Evolutionary conservation across 768 basidiomycete species (phyloP).

Genomic region (Boletus sp.): DNA sequence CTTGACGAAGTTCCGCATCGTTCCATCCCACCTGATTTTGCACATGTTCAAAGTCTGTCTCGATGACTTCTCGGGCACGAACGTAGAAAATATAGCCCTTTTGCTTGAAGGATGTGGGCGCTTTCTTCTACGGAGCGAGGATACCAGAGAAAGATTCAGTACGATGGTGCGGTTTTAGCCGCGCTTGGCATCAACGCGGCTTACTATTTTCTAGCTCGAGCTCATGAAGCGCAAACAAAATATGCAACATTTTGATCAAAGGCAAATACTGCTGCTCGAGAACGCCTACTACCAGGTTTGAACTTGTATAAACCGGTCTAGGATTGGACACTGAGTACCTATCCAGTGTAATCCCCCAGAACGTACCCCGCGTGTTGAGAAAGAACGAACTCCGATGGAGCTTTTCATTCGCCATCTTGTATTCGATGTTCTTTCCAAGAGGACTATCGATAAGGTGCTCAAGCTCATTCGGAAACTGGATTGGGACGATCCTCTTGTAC

Average conservation of each 20-base stretch:
- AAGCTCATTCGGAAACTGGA: conserved; percentile 91
- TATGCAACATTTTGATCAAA: conserved; percentile 88
- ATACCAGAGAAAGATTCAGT: conserved; percentile 80
- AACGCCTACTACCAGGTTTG: conserved; percentile 96
- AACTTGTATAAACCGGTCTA: background rate
- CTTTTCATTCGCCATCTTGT: conserved; percentile 95
- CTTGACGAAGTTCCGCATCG: conserved; percentile 92
- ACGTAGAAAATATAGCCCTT: conserved; percentile 90
- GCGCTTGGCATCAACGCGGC: background rate
- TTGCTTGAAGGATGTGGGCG: conserved; percentile 92
- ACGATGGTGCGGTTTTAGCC: conserved; percentile 62
- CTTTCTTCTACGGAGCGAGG: conserved; percentile 83
- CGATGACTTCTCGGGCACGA: conserved; percentile 90
- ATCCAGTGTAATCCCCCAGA: conserved; percentile 94
- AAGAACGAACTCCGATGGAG: conserved; percentile 81
- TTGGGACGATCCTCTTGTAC: conserved; percentile 77
- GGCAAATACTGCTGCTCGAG: conserved; percentile 85
- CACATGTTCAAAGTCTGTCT: conserved; percentile 97
- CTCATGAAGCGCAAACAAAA: conserved; percentile 93
- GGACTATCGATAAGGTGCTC: conserved; percentile 93
- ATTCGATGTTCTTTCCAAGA: conserved; percentile 88
- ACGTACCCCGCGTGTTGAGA: conserved; percentile 78
- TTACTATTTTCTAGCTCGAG: conserved; percentile 61
- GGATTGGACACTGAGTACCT: conserved; percentile 9
- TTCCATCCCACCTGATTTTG: conserved; percentile 86